Conservation (phyloP, 139 green algal species). For the Closterium sp. region DNA sequence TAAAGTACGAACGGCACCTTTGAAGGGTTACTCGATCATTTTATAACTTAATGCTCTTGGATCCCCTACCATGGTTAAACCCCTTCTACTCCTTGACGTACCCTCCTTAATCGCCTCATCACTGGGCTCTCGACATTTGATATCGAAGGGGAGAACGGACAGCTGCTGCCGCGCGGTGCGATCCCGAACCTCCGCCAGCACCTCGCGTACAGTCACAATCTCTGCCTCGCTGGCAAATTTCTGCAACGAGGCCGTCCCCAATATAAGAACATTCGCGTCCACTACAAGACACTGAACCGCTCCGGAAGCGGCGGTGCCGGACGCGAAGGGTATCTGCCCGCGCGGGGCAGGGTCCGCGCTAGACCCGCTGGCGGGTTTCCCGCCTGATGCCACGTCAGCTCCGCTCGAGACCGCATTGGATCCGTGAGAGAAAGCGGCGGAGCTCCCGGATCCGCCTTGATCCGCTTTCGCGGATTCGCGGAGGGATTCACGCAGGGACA, state of each 20-base stretch:
- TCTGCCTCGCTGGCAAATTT: background rate
- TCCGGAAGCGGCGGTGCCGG: background rate
- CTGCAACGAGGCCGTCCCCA: background rate
- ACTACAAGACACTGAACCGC: background rate
- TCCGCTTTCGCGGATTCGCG: background rate
- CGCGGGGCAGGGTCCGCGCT: background rate
- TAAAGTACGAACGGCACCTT: too few species aligned
- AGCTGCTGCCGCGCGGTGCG: conserved; percentile 21
- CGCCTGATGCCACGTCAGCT: background rate
- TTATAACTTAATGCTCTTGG: too few species aligned
- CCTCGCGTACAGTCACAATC: conserved; percentile 43
- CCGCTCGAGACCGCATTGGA: background rate
- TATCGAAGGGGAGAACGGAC: conserved; percentile 23
- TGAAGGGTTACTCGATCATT: too few species aligned
- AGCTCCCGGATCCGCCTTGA: background rate
- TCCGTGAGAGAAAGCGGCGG: too few species aligned
- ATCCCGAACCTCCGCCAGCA: conserved; percentile 38
- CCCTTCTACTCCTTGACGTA: background rate
- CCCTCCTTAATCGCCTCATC: conserved; percentile 35
- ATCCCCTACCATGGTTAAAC: too few species aligned
- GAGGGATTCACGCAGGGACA: background rate
- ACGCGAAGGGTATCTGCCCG: too few species aligned
- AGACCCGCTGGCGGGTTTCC: background rate
- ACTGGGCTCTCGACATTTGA: conserved; percentile 27
- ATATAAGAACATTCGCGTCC: background rate